Evolutionary conservation across 2,329 filamentous ascomycete genomes (phyloP), one percentile per base, ranked within the genome.

Genomic region (Cladosporium velox): DNA sequence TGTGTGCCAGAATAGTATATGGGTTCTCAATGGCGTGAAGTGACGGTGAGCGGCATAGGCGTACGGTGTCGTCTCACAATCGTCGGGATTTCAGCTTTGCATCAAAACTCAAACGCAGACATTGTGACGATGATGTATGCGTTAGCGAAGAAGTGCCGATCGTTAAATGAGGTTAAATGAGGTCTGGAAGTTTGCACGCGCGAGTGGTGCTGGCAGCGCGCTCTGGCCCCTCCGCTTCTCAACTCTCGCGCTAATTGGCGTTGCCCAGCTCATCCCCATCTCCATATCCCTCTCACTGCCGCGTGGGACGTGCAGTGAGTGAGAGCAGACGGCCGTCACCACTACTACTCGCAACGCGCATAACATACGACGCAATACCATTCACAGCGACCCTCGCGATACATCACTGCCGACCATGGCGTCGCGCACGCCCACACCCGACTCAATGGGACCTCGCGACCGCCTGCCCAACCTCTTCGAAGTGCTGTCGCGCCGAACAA

Each of bases 391-490:
- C 59, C 66, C 41, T 61, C 65, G 15, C 15, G 14, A 32, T 55
- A 38, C 24, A 30, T 32, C 52, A 44, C 67, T 57, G 30, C 52
- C 68, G 51, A 67, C 59, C 49, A 74, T 75, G 72, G 73, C 66
- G 67, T 71, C 69, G 69, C 70, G 73, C 26, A 69, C 72, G 52
- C 73, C 73, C 10, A 76, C 73, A 41, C 74, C 74, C 54, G 72
- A 75, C 55, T 68, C 67, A 60, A 60, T 44, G 44, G 69, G 66
- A 34, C 64, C 69, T 26, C 89, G 95, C 74, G 96, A 96, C 77
- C 87, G 95, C 70, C 87, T 99, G 67, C 95, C 95, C 57, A 97
- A 93, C 1, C 87, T 99, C 61, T 97, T 96, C 77, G 96, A 99
- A 80, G 95, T 99, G 65, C 83, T 99, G 68, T 97, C 92, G 77